Conservation (phyloP, 345 rosid genomes). For the Eucalyptus leucophloia region DNA sequence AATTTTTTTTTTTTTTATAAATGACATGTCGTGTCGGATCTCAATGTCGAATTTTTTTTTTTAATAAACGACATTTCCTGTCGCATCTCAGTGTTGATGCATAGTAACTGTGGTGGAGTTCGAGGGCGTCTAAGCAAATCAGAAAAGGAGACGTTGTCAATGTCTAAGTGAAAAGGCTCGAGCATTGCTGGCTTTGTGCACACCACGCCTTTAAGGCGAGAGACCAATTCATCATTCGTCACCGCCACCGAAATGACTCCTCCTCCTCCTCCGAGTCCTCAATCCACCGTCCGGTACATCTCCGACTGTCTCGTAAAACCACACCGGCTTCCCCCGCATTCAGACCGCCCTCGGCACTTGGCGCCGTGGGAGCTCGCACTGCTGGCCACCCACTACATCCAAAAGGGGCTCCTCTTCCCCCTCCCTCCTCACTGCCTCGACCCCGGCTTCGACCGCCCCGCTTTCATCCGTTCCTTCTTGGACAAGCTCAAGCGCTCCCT, state of each 20-base stretch:
- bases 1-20: too few species aligned
- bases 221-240: neutral
- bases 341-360: conserved; percentile 32
- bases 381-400: conserved; percentile 55
- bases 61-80: too few species aligned
- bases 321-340: conserved; percentile 10
- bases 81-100: too few species aligned
- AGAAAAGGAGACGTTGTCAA: too few species aligned
- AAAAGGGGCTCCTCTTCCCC: conserved; percentile 44
- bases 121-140: too few species aligned
- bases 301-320: conserved; percentile 57
- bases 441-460: neutral
- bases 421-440: conserved; percentile 17
- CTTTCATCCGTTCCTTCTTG: conserved; percentile 20
- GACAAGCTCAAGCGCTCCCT: conserved; percentile 39
- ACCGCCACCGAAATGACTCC: neutral
- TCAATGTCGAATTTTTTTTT: too few species aligned
- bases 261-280: neutral
- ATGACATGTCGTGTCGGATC: too few species aligned
- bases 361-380: conserved; percentile 61
- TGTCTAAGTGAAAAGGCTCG: too few species aligned
- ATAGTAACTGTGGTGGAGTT: too few species aligned
- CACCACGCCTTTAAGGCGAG: neutral
- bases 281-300: conserved; percentile 9
- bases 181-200: neutral